phyloP scores from a whole-genome alignment of 2,329 filamentous ascomycete species.

The Phyllosticta citriasiana region DNA sequence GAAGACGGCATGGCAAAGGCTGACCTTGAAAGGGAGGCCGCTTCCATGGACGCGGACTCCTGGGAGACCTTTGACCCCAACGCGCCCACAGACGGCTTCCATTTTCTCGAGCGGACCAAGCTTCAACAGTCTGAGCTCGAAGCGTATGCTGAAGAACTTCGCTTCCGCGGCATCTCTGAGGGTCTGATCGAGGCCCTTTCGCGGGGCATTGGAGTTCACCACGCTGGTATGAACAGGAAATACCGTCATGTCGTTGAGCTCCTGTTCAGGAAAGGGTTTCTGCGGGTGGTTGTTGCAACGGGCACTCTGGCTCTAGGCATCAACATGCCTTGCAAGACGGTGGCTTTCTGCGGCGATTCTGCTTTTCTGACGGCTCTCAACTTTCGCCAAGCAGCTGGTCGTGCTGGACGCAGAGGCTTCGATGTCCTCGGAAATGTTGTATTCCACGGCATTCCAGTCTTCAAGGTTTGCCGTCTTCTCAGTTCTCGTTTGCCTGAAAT shows the following conservation, averaged over 20 bases:
- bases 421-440: conserved; percentile 74
- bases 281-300: conserved; percentile 63
- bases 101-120: conserved; percentile 55
- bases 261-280: conserved; percentile 61
- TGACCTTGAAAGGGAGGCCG: conserved; percentile 48
- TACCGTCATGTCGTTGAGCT: conserved; percentile 68
- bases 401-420: conserved; percentile 70
- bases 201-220: conserved; percentile 66
- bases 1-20: conserved; percentile 44
- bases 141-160: conserved; percentile 42
- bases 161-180: conserved; percentile 39
- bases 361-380: conserved; percentile 65
- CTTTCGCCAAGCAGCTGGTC: conserved; percentile 66
- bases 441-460: conserved; percentile 54
- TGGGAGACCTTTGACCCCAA: conserved; percentile 58
- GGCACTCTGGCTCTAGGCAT: conserved; percentile 69
- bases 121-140: conserved; percentile 50
- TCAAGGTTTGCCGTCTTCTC: conserved; percentile 58
- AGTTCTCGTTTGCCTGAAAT: conserved; percentile 65
- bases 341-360: conserved; percentile 66
- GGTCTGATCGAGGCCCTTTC: conserved; percentile 51
- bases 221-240: conserved; percentile 67
- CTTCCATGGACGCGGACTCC: conserved; percentile 42
- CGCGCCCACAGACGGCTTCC: conserved; percentile 52
- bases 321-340: conserved; percentile 73